Conservation (phyloP, 2,329 filamentous ascomycete genomes). For the Ilyonectria sp. region DNA sequence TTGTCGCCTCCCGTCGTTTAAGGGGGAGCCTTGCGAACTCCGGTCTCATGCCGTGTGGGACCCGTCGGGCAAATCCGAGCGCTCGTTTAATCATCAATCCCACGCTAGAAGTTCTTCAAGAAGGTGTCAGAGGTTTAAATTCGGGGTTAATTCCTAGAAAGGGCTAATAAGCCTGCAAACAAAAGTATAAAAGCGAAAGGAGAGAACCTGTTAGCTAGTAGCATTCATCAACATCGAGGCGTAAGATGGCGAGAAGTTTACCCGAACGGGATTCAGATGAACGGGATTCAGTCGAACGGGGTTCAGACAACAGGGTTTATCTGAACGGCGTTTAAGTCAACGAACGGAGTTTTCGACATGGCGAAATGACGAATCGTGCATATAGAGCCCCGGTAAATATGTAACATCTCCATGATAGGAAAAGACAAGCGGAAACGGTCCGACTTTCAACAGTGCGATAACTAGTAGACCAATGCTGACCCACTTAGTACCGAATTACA, state of each 20-base stretch:
- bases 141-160: no score
- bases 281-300: neutral
- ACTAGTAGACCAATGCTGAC: neutral
- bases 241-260: neutral
- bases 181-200: neutral
- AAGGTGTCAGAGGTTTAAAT: neutral
- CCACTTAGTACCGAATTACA: no score
- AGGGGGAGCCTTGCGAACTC: neutral
- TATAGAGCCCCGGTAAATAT: slow-evolving; percentile 1
- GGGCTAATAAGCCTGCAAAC: neutral
- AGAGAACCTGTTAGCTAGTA: neutral
- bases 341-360: slow-evolving; percentile 1
- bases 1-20: slow-evolving; percentile 15
- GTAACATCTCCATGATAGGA: neutral
- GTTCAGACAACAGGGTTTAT: neutral
- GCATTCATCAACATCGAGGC: neutral
- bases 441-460: neutral
- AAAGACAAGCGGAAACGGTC: neutral
- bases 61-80: slow-evolving; percentile 6
- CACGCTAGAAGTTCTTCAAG: neutral
- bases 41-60: neutral
- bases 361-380: neutral
- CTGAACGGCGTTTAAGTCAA: neutral
- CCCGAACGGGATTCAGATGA: neutral
- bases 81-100: neutral